Evolutionary conservation across 257 asterid species (phyloP), one percentile per base, ranked within the genome.

Genomic region (Solanum pimpinellifolium): DNA sequence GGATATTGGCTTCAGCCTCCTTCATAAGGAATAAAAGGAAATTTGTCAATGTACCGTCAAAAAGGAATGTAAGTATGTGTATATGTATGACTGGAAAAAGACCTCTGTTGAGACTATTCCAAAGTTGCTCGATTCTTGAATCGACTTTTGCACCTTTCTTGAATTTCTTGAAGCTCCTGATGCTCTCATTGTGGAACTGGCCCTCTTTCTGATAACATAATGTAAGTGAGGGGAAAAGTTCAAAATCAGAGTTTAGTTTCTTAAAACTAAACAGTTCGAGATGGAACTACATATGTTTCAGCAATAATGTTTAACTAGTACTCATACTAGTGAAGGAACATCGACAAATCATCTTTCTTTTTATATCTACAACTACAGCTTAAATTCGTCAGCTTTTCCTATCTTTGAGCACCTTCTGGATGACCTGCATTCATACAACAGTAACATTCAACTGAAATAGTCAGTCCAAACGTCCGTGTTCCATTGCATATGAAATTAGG

Each of bases 41-140:
- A 75, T 60, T 44, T 13, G 39, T 86, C 81, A 33, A 72, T n/a
- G 21, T 33, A 78, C 75, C 52, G n/a, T 14, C 83, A 69, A 72
- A 33, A 83, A 46, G 39, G 18, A 60, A 42, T 23, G 70, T 42
- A 86, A 10, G 31, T 9, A 75, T 49, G 87, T 31, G 18, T 35
- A n/a, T 42, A 11, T 66, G 68, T 44, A 33, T 49, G 85, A 59
- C 25, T 59, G 23, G 90, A 85, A 65, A 90, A 86, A 75, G 85
- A 95, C 99, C 98, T 93, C 96, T 3, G 91, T 52, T 5, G 95
- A 92, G 68, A 90, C 86, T 87, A 85, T 92, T 33, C 87, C 87
- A 86, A 89, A 93, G 41, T 86, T 93, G 86, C 73, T 91, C 21
- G 94, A 87, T 87, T 93, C 97, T 74, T 90, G 98, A 86, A 87